Percentiles rank a stretch among this genome's conserved stretches.
Conservation (phyloP, 2,329 filamentous ascomycete species). For the Ascochyta pisi region DNA sequence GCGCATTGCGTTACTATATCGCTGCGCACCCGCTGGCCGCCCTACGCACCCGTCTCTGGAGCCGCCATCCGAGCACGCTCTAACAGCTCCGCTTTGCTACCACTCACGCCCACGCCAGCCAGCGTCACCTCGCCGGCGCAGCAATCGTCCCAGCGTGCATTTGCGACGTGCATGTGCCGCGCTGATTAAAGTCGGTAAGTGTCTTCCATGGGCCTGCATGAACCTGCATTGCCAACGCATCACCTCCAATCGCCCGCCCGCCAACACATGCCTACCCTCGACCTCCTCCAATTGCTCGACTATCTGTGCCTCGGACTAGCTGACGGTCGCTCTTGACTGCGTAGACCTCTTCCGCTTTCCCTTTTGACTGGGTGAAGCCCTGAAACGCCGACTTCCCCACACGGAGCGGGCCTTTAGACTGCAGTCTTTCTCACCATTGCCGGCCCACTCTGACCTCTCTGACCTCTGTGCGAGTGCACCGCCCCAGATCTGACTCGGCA, state of each 20-base stretch:
- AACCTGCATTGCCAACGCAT: conserved; percentile 54
- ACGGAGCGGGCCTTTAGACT: conserved; percentile 46
- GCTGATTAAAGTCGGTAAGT: conserved; percentile 49
- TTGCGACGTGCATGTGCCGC: conserved; percentile 44
- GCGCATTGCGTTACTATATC: conserved; percentile 38
- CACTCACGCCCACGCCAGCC: conserved; percentile 3
- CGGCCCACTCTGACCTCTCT: conserved; percentile 22
- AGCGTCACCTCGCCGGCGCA: conserved; percentile 35
- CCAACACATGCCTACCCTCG: conserved; percentile 48
- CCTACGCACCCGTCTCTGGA: conserved; percentile 21
- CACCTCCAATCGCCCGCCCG: conserved; percentile 51
- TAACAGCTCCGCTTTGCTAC: conserved; percentile 10
- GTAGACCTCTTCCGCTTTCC: conserved; percentile 39
- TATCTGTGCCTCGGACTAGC: conserved; percentile 42
- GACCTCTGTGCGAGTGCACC: conserved; percentile 37
- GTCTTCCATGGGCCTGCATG: conserved; percentile 44
- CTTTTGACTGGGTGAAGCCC: conserved; percentile 42
- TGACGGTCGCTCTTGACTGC: conserved; percentile 43
- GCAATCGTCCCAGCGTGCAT: conserved; percentile 31
- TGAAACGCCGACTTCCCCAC: conserved; percentile 45
- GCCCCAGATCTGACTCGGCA: conserved; percentile 38
- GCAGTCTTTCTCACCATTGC: conserved; percentile 26
- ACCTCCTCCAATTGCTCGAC: conserved; percentile 48
- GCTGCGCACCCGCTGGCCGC: conserved; percentile 25
- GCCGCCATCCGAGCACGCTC: conserved; percentile 32